Conservation (phyloP, 768 basidiomycete genomes). For the Cystofilobasidium macerans region DNA sequence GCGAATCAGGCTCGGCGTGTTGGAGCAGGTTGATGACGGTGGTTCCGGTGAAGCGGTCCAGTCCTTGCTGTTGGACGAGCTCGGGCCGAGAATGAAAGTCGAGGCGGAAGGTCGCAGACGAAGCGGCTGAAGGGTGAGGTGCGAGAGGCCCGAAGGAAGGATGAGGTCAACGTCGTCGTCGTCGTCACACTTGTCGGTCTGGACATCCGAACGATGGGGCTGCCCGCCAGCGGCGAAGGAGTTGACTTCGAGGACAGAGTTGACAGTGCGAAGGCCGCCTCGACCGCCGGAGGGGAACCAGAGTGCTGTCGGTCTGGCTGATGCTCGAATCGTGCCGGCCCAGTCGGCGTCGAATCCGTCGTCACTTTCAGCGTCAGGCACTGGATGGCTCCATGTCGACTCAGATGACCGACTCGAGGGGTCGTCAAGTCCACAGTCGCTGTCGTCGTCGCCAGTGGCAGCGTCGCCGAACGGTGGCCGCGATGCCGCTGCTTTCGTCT, state of each 20-base stretch:
- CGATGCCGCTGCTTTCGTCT: too few species aligned
- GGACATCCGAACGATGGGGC: conserved; percentile 3
- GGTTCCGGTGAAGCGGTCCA: conserved; percentile 11
- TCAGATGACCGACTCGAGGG: too few species aligned
- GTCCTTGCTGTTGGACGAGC: background rate
- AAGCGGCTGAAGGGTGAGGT: conserved; percentile 74
- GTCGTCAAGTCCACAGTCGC: too few species aligned
- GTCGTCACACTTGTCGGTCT: conserved; percentile 43
- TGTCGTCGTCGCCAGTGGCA: background rate
- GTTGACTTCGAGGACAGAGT: background rate
- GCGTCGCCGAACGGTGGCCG: conserved; percentile 5
- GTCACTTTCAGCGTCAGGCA: too few species aligned
- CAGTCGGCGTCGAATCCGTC: too few species aligned
- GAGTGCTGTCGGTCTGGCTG: too few species aligned
- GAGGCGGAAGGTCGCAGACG: conserved; percentile 68
- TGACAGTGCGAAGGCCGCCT: too few species aligned
- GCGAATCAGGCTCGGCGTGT: background rate
- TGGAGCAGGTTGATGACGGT: conserved; percentile 5
- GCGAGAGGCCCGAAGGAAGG: conserved; percentile 66
- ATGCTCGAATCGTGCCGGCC: too few species aligned
- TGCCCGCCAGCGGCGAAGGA: too few species aligned
- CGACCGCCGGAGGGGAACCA: too few species aligned
- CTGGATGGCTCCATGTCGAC: too few species aligned
- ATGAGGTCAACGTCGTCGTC: conserved; percentile 76
- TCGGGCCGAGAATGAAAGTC: conserved; percentile 4